Evolutionary conservation across 1,139 yeast genomes (phyloP).

Genomic region (Pichia sp.): DNA sequence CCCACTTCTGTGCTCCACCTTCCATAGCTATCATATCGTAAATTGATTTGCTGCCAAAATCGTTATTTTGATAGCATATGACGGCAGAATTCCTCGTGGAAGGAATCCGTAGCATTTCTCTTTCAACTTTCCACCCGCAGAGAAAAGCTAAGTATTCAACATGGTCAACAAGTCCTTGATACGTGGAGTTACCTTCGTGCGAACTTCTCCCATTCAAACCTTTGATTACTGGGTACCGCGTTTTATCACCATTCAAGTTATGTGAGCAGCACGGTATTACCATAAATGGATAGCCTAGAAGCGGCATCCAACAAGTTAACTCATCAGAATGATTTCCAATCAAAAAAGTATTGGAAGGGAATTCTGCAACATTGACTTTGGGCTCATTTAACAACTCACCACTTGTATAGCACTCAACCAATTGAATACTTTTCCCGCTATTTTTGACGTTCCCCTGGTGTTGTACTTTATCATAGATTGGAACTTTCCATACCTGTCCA

Average conservation of each 20-base stretch:
- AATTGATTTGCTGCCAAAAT: conserved; percentile 39
- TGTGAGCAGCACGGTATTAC: conserved; percentile 97
- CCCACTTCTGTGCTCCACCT: conserved; percentile 93
- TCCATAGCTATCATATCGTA: conserved; percentile 61
- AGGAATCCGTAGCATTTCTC: conserved; percentile 88
- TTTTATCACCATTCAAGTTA: conserved; percentile 69
- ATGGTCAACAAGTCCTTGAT: conserved; percentile 81
- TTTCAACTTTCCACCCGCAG: conserved; percentile 81
- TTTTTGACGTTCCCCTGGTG: conserved; percentile 21
- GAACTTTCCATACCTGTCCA: conserved; percentile 58
- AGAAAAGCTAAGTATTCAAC: conserved; percentile 62
- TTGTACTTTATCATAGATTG: conserved; percentile 31
- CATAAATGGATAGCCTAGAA: conserved; percentile 79
- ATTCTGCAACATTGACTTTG: conserved; percentile 62
- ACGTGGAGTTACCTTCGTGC: conserved; percentile 48
- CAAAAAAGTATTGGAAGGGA: conserved; percentile 66
- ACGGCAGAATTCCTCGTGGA: conserved; percentile 92
- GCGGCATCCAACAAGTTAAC: conserved; percentile 91
- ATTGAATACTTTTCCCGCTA: conserved; percentile 30
- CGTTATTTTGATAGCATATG: conserved; percentile 53
- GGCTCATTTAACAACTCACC: conserved; percentile 51
- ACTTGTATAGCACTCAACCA: conserved; percentile 46
- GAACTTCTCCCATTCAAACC: conserved; percentile 22
- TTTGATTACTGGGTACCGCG: conserved; percentile 50
- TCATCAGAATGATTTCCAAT: conserved; percentile 97